phyloP scores from a whole-genome alignment of 2,329 filamentous ascomycete species.

The Trichoderma sp. region DNA sequence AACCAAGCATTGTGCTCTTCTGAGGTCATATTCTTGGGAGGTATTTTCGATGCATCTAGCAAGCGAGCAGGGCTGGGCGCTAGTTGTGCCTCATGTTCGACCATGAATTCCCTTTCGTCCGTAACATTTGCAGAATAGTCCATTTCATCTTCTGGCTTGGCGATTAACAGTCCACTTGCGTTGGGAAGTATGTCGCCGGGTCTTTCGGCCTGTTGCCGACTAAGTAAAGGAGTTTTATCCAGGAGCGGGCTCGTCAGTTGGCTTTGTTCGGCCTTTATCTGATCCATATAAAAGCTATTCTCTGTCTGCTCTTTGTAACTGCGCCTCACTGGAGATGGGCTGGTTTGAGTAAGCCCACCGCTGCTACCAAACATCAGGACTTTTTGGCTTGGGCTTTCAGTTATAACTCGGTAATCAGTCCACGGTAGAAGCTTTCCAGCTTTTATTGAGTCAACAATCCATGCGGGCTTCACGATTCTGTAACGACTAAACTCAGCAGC shows the following conservation, averaged over 20 bases:
- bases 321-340: constrained; percentile 50
- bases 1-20: constrained; percentile 91
- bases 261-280: constrained; percentile 53
- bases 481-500: constrained; percentile 83
- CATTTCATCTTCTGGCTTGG: neutral
- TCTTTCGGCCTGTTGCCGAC: neutral
- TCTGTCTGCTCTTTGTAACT: constrained; percentile 82
- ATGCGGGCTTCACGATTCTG: constrained; percentile 89
- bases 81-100: neutral
- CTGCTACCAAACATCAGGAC: constrained; percentile 65
- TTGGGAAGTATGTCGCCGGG: neutral
- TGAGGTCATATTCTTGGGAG: constrained; percentile 71
- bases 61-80: neutral
- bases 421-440: constrained; percentile 83
- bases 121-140: neutral
- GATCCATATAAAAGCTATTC: constrained; percentile 77
- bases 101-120: neutral
- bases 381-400: constrained; percentile 81
- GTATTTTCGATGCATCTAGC: constrained; percentile 19
- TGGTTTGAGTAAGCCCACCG: constrained; percentile 66
- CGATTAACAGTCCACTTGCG: too few relatives aligned
- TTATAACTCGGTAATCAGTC: constrained; percentile 80
- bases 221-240: neutral
- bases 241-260: neutral
- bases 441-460: constrained; percentile 87